phyloP scores from a whole-genome alignment of 805 yeast genomes.

The Blastobotrys parvus region DNA sequence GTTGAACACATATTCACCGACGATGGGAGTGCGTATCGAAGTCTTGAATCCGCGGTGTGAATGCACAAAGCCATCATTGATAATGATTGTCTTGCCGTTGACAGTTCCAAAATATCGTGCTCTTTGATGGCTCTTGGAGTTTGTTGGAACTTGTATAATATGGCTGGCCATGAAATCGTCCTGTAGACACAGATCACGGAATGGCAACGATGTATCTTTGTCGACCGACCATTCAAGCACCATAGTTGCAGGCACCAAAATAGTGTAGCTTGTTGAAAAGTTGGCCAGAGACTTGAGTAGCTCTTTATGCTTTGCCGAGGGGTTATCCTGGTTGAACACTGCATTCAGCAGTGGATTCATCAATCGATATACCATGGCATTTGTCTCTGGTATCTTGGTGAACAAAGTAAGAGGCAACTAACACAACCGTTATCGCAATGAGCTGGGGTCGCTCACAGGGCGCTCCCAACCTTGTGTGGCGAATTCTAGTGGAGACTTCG shows the following conservation, averaged over 20 bases:
- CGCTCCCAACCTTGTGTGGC: neutral
- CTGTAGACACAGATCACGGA: constrained; percentile 46
- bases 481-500: neutral
- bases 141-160: constrained; percentile 36
- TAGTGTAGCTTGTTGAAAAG: constrained; percentile 41
- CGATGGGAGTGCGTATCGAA: constrained; percentile 37
- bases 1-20: constrained; percentile 39
- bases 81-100: constrained; percentile 40
- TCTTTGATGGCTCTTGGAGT: constrained; percentile 14
- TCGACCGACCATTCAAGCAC: constrained; percentile 37
- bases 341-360: constrained; percentile 58
- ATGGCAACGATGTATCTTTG: constrained; percentile 30
- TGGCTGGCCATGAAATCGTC: constrained; percentile 60
- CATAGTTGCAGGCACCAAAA: constrained; percentile 57
- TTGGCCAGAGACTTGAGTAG: constrained; percentile 25
- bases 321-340: constrained; percentile 56
- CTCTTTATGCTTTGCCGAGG: constrained; percentile 21
- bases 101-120: constrained; percentile 18
- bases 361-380: constrained; percentile 1
- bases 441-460: too few relatives aligned
- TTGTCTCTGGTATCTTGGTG: neutral
- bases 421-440: too few relatives aligned
- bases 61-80: constrained; percentile 46
- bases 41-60: constrained; percentile 52
- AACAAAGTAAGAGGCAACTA: too few relatives aligned